Conservation (phyloP, 1,284 basidiomycete genomes). For the Ustilago xerochloae region DNA sequence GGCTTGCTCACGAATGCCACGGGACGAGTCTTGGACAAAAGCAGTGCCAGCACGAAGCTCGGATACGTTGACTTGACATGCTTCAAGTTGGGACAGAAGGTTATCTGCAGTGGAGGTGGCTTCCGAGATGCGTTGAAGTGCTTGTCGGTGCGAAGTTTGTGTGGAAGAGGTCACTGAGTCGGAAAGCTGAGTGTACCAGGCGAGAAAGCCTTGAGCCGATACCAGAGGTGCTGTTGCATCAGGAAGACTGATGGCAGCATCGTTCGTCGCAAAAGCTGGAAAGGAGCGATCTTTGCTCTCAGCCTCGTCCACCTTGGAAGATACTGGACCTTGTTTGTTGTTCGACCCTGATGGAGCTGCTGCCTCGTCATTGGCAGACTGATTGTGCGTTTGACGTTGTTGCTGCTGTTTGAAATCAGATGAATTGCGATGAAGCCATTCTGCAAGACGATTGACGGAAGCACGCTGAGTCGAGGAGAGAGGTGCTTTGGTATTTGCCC, state of each 20-base stretch:
- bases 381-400: background rate
- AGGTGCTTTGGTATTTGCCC: slow-evolving; percentile 49
- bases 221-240: slow-evolving; percentile 30
- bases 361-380: background rate
- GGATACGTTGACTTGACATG: slow-evolving; percentile 53
- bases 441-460: slow-evolving; percentile 55
- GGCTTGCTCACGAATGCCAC: slow-evolving; percentile 60
- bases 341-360: background rate
- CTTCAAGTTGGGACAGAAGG: slow-evolving; percentile 50
- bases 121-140: slow-evolving; percentile 35
- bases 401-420: slow-evolving; percentile 38
- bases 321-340: background rate
- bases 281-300: background rate
- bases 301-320: background rate
- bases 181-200: slow-evolving; percentile 51
- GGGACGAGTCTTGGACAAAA: slow-evolving; percentile 58
- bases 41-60: slow-evolving; percentile 58
- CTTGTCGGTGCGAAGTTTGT: slow-evolving; percentile 42
- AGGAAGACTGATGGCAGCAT: slow-evolving; percentile 15
- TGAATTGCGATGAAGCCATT: slow-evolving; percentile 48
- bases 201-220: slow-evolving; percentile 51
- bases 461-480: slow-evolving; percentile 42
- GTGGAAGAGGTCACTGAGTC: slow-evolving; percentile 50
- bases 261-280: slow-evolving; percentile 3
- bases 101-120: slow-evolving; percentile 43